phyloP scores from a whole-genome alignment of 225 moss, liverwort and hornwort genomes.

The Sphagnum tenellum region DNA sequence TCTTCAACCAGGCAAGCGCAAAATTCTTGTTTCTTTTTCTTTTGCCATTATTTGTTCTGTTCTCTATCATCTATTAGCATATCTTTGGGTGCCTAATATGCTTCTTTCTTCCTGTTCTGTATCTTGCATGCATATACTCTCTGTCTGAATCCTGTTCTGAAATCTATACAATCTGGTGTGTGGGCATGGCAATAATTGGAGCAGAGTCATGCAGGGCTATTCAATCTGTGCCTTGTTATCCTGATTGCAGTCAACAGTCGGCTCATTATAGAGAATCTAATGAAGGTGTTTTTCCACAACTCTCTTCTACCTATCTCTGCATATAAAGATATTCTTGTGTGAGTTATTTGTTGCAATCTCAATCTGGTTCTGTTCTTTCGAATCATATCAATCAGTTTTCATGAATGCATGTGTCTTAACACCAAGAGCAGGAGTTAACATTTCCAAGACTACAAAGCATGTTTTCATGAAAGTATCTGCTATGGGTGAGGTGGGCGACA shows the following conservation, averaged over 20 bases:
- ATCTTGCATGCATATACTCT: no score
- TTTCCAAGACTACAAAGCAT: background rate
- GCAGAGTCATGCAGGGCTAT: conserved; percentile 93
- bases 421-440: background rate
- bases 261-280: conserved; percentile 82
- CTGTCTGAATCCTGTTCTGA: no score
- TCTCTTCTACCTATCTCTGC: background rate
- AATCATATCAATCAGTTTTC: background rate
- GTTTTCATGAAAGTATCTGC: background rate
- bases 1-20: conserved; percentile 58
- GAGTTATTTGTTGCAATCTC: background rate
- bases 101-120: no score
- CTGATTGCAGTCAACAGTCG: conserved; percentile 76
- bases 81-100: background rate
- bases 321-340: no score
- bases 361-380: background rate
- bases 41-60: background rate
- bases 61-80: background rate
- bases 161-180: conserved; percentile 6
- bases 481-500: background rate
- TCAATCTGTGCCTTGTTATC: conserved; percentile 82
- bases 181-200: conserved; percentile 19
- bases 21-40: background rate
- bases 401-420: background rate
- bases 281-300: conserved; percentile 54